These are phyloP conservation scores for Melaleuca quinquenervia DNA, from an alignment of 345 rosid species.

Conservation along the genomic window DNA sequence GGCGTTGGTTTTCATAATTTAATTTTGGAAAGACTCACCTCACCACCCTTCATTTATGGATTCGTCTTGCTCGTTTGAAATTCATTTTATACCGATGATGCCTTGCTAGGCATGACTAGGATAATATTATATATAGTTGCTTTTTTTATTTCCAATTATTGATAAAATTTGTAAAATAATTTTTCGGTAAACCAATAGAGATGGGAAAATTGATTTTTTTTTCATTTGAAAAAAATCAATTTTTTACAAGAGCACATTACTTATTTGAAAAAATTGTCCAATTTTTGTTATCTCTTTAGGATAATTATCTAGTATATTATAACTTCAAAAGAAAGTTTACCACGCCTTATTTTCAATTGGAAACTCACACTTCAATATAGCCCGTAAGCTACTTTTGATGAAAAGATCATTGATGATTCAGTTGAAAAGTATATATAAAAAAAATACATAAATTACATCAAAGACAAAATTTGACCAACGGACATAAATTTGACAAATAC, in stretches of 20 bases:
- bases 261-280: neutral
- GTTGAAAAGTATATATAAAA: neutral
- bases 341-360: neutral
- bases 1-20: neutral
- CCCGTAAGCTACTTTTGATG: neutral
- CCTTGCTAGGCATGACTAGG: accelerated
- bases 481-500: neutral
- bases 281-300: neutral
- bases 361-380: neutral
- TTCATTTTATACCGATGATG: neutral
- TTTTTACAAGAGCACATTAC: neutral
- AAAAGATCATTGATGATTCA: neutral
- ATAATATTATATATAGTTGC: neutral
- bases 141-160: accelerated
- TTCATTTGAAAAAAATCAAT: neutral
- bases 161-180: neutral
- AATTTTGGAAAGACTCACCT: neutral
- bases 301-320: neutral
- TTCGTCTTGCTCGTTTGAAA: neutral
- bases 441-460: neutral
- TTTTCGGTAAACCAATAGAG: neutral
- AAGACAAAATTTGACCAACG: neutral
- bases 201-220: neutral
- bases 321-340: neutral
- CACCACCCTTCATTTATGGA: neutral